Base-by-base conservation (phyloP, 371 early-diverging fungal genomes). In the Funneliformis caledonium region DNA sequence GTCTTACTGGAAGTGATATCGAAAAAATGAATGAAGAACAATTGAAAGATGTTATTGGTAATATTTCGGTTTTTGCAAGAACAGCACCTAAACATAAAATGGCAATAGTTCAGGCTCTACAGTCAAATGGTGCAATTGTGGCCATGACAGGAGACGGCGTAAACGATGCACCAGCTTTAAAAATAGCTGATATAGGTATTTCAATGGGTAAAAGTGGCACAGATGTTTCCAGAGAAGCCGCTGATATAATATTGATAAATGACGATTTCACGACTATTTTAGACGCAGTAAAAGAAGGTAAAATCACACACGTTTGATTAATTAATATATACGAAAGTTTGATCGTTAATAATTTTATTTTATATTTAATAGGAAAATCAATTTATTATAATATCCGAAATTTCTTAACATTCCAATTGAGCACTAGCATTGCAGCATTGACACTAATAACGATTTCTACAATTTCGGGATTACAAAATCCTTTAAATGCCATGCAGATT, bases 121-220 rank as follows among this genome's bases (percentile, higher is more conserved):
- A 94, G 69, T 87, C 88, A 43, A 90, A 92, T 50, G 95, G 93
- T 9, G 85, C 90, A 67, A 91, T 92, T 9, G 95, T 96, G 7
- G 97, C 94, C 2, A 95, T 97, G 88, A 96, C 97, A 12, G 99
- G 99, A 22, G 99, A 99, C 86, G 99, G 99, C 64, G 96, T 96
- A n/a, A 97, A 96, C 83, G 98, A 98, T 88, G 95, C 95, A 0
- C 96, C 95, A 12, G 97, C 98, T 6, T 84, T 98, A 26, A 91
- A 93, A 79, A 87, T 94, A 82, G 95, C 98, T 14, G 95, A 96
- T 83, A 95, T 97, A 82, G 97, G 97, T 81, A 93, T 97, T 59
- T 93, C 96, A 0, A 95, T 97, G 96, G 97, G 96, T 45, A 89
- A 92, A 78, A 91, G 92, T 77, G 97, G 97, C 9, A 95, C 97